phyloP scores from a whole-genome alignment of 495 filamentous ascomycete species.

The Penicillium odoratum region DNA sequence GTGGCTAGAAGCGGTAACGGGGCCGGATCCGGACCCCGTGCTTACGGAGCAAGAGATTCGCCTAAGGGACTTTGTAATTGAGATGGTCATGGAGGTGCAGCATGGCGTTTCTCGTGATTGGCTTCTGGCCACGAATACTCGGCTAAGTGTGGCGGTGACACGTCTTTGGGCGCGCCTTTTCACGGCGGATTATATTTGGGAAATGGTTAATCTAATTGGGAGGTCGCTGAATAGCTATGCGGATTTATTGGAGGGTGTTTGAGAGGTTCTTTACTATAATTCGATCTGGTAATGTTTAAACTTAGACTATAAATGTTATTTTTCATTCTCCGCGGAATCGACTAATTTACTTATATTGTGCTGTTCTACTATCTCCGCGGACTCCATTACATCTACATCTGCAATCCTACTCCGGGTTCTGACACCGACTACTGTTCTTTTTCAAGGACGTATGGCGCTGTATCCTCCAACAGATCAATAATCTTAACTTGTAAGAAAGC shows the following conservation, averaged over 20 bases:
- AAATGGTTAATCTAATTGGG: slow-evolving; percentile 64
- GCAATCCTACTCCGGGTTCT: no score
- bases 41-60: slow-evolving; percentile 58
- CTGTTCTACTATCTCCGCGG: no score
- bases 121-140: slow-evolving; percentile 52
- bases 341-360: no score
- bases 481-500: no score
- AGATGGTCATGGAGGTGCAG: slow-evolving; percentile 67
- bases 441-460: no score
- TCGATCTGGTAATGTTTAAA: not conserved
- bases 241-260: slow-evolving; percentile 53
- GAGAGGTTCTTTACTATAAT: not conserved
- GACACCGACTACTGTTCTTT: no score
- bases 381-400: no score
- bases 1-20: slow-evolving; percentile 49
- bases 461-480: no score
- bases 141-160: slow-evolving; percentile 63
- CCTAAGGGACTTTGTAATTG: slow-evolving; percentile 60
- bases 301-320: not conserved
- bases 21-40: slow-evolving; percentile 29
- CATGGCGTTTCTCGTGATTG: slow-evolving; percentile 54
- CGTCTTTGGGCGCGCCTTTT: slow-evolving; percentile 69
- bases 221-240: slow-evolving; percentile 63
- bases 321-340: no score
- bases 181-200: slow-evolving; percentile 66